Percentiles rank a stretch among this genome's conserved stretches.
Conservation (phyloP, 2,329 filamentous ascomycete genomes). For the Arthrobotrys megalospora region DNA sequence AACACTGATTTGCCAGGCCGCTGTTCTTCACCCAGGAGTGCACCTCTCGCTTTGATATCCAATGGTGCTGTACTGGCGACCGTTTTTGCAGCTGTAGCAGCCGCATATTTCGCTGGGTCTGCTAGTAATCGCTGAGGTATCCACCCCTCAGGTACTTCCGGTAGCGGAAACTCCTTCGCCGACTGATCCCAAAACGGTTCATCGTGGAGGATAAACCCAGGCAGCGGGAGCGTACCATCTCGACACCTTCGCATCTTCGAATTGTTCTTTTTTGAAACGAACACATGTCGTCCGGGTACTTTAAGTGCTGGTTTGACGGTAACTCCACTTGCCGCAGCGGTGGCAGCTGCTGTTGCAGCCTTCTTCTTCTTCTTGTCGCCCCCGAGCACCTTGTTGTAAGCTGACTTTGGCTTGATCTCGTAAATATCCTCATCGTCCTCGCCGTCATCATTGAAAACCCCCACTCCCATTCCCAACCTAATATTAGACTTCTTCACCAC, state of each 20-base stretch:
- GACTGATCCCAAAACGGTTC: constrained; percentile 66
- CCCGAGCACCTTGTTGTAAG: constrained; percentile 85
- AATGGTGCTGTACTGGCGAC: background rate
- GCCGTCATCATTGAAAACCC: constrained; percentile 90
- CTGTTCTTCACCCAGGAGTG: constrained; percentile 82
- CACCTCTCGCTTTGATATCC: constrained; percentile 72
- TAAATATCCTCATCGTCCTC: constrained; percentile 97
- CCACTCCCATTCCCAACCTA: constrained; percentile 84
- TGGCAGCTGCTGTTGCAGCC: constrained; percentile 68
- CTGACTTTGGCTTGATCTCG: constrained; percentile 89
- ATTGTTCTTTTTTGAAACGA: constrained; percentile 78
- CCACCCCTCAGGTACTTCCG: constrained; percentile 81
- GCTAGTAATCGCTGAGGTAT: constrained; percentile 64
- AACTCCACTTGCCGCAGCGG: constrained; percentile 72
- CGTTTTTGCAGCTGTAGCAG: background rate
- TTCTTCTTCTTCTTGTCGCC: constrained; percentile 85
- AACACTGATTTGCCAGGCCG: constrained; percentile 95
- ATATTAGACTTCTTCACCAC: constrained; percentile 71
- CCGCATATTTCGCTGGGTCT: constrained; percentile 44
- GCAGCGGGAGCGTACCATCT: constrained; percentile 83
- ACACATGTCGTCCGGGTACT: constrained; percentile 77
- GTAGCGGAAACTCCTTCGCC: constrained; percentile 74
- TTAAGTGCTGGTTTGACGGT: constrained; percentile 65
- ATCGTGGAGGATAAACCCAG: constrained; percentile 82
- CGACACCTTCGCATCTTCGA: constrained; percentile 79